A percentile compares a stretch with the other conserved stretches of the same genome.
These are phyloP conservation scores for Ganoderma sp. DNA, from an alignment of 1,284 basidiomycete species.

Conservation along the genomic window DNA sequence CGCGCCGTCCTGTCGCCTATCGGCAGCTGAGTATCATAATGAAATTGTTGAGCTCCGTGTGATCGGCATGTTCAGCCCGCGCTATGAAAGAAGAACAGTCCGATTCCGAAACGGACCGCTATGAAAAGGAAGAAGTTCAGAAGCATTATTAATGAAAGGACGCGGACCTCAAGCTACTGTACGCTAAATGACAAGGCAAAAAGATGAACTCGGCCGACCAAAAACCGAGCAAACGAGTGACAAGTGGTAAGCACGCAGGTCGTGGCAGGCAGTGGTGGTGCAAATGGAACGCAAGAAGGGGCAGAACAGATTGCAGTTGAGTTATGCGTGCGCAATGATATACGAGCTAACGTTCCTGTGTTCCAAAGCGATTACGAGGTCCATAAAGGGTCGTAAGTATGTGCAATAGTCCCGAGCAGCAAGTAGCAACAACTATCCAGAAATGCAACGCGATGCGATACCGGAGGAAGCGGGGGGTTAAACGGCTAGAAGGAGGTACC, in stretches of 20 bases:
- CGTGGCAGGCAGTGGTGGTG: not conserved
- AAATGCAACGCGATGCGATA: not conserved
- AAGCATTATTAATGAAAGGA: not conserved
- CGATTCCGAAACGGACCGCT: not conserved
- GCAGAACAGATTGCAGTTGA: conserved; percentile 3
- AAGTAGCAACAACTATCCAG: conserved; percentile 11
- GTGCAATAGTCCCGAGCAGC: conserved; percentile 5
- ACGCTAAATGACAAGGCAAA: not conserved
- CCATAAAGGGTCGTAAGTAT: conserved; percentile 25
- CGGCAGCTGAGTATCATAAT: not conserved
- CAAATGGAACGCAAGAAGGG: not conserved
- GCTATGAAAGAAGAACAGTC: not conserved
- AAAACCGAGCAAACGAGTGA: conserved; percentile 6
- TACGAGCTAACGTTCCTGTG: not conserved
- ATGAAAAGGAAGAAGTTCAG: not conserved
- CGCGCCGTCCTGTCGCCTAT: not conserved
- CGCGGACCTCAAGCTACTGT: conserved; percentile 4
- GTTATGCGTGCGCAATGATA: not conserved
- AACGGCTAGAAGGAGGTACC: not conserved
- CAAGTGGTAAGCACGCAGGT: conserved; percentile 28
- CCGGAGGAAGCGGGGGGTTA: not conserved
- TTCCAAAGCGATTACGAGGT: conserved; percentile 2
- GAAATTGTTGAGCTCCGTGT: not conserved
- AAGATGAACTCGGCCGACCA: not conserved
- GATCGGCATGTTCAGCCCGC: not conserved